Evolutionary conservation across 73 alveolate genomes (phyloP).

Genomic region (Paramecium primaurelia): DNA sequence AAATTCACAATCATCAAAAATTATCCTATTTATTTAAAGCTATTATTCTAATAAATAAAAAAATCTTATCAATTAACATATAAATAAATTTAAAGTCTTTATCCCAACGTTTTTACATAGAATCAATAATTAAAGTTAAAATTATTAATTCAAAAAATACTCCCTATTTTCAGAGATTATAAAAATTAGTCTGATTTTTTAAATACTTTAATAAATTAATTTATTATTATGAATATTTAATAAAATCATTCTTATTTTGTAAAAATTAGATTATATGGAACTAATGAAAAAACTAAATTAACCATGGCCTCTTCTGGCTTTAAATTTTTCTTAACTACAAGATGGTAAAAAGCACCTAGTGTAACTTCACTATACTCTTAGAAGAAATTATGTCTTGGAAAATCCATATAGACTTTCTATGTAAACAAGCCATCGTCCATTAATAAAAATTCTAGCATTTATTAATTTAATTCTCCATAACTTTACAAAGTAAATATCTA

Average conservation of each 20-base stretch:
- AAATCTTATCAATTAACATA: no score
- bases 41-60: no score
- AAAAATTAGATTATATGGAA: background rate
- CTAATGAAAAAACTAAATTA: background rate
- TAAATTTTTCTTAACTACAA: background rate
- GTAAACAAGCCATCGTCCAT: background rate
- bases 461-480: background rate
- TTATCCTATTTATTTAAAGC: no score
- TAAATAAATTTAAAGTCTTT: no score
- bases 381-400: background rate
- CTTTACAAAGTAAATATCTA: background rate
- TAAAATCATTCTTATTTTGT: background rate
- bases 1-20: no score
- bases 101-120: no score
- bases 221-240: background rate
- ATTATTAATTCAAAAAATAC: no score
- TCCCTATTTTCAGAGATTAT: no score
- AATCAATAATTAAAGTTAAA: no score
- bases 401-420: background rate
- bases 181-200: no score
- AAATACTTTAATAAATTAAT: no score
- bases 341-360: background rate
- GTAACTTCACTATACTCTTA: background rate
- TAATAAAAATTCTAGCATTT: background rate
- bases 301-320: slow-evolving; percentile 9